Conservation (phyloP, 805 yeast genomes). For the Metschnikowia koreensis region DNA sequence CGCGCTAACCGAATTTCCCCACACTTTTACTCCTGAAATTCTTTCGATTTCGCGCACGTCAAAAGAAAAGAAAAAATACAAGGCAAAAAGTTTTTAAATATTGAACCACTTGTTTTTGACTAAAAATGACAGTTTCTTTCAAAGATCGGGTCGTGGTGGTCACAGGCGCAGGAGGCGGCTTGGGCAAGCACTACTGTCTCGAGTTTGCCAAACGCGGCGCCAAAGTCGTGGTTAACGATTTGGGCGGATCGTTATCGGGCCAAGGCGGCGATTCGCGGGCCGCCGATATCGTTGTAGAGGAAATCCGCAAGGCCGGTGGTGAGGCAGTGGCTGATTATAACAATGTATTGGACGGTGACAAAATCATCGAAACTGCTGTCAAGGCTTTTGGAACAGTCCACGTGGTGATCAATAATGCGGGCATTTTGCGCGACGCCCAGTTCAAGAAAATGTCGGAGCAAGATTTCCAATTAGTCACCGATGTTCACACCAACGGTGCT, state of each 20-base stretch:
- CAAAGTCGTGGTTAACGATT: constrained; percentile 89
- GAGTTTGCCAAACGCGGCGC: constrained; percentile 91
- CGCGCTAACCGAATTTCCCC: too few relatives aligned
- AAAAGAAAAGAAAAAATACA: too few relatives aligned
- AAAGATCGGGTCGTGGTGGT: constrained; percentile 87
- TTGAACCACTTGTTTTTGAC: not conserved
- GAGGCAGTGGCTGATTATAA: constrained; percentile 91
- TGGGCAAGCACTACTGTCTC: constrained; percentile 84
- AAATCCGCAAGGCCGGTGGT: constrained; percentile 75
- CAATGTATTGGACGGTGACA: constrained; percentile 81
- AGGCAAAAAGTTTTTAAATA: too few relatives aligned
- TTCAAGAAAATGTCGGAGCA: constrained; percentile 82
- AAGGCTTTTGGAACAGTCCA: constrained; percentile 87
- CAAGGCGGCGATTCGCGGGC: constrained; percentile 67
- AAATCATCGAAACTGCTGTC: constrained; percentile 81
- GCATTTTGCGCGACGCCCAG: constrained; percentile 84
- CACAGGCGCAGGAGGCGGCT: constrained; percentile 98
- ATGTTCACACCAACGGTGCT: constrained; percentile 89
- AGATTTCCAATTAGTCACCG: constrained; percentile 75
- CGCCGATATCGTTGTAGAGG: constrained; percentile 87
- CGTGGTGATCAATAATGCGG: constrained; percentile 89
- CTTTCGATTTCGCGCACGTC: too few relatives aligned
- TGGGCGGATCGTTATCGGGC: constrained; percentile 82
- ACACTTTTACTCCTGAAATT: too few relatives aligned
- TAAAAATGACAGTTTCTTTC: constrained; percentile 39